A percentile compares a stretch with the other conserved stretches of the same genome.
Evolutionary conservation across 2,329 filamentous ascomycete genomes (phyloP).

Genomic region (Colletotrichum spaethianum): DNA sequence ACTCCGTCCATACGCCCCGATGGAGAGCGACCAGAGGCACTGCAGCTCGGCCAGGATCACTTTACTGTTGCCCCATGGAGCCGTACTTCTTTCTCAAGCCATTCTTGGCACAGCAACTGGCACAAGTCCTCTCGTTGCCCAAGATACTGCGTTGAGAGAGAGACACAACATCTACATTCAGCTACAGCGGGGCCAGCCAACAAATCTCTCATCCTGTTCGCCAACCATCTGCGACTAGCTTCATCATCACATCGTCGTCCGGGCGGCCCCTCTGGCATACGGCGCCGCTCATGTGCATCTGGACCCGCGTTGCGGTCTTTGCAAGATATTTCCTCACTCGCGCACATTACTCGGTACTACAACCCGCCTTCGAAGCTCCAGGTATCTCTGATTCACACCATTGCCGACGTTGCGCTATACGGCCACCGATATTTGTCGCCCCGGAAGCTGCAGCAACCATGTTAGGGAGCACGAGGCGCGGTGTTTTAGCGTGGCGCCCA

Average conservation of each 20-base stretch:
- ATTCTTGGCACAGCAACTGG: not conserved
- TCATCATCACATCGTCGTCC: not conserved
- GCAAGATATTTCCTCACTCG: not conserved
- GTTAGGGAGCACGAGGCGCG: not conserved
- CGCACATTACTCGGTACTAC: not conserved
- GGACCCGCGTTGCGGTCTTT: not conserved
- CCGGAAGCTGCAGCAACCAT: constrained; percentile 6
- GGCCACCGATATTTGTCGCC: not conserved
- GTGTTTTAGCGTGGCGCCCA: not conserved
- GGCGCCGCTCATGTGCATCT: not conserved
- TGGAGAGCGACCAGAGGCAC: not conserved
- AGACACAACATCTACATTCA: not conserved
- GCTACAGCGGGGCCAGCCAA: no score
- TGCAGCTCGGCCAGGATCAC: not conserved
- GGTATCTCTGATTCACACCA: not conserved
- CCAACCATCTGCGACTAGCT: not conserved
- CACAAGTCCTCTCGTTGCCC: not conserved
- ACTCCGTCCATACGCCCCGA: not conserved
- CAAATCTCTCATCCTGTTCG: no score
- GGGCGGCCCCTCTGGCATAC: not conserved
- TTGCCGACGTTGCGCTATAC: not conserved
- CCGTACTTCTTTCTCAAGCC: not conserved
- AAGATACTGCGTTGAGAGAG: not conserved
- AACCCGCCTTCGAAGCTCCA: not conserved
- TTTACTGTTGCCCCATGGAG: not conserved